A percentile compares a stretch with the other conserved stretches of the same genome.
phyloP scores from a whole-genome alignment of 257 asterid species.

The Solanum boliviense region DNA sequence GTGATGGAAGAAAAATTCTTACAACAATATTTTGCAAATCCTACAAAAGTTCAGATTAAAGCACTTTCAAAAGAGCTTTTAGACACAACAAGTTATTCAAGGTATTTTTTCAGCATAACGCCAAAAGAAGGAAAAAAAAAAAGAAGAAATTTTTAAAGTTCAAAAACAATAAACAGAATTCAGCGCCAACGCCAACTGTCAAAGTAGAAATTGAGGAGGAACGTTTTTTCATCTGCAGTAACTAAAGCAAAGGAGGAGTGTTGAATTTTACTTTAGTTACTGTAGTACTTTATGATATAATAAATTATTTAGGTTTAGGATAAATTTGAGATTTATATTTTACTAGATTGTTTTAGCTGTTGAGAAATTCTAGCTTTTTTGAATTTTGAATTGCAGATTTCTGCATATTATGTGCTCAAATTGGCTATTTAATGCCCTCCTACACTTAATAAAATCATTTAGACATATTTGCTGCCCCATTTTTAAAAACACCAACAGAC shows the following conservation, averaged over 20 bases:
- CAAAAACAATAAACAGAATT: too few species aligned
- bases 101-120: background rate
- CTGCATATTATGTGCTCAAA: background rate
- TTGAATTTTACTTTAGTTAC: background rate
- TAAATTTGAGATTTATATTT: background rate
- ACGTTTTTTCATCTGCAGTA: background rate
- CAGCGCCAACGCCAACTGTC: background rate
- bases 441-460: background rate
- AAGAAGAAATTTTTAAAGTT: background rate
- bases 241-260: background rate
- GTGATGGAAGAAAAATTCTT: background rate
- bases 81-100: background rate
- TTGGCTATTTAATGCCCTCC: background rate
- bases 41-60: background rate
- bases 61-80: background rate
- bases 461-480: background rate
- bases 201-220: background rate
- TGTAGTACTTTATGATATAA: background rate
- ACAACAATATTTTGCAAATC: background rate
- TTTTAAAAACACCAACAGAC: background rate
- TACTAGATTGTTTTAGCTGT: background rate
- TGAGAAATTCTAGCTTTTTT: background rate
- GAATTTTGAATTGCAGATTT: background rate
- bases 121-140: background rate
- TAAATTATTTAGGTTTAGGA: background rate